These are phyloP conservation scores for Stagonosporopsis tanaceti DNA, from an alignment of 2,329 filamentous ascomycete species.

Conservation along the genomic window DNA sequence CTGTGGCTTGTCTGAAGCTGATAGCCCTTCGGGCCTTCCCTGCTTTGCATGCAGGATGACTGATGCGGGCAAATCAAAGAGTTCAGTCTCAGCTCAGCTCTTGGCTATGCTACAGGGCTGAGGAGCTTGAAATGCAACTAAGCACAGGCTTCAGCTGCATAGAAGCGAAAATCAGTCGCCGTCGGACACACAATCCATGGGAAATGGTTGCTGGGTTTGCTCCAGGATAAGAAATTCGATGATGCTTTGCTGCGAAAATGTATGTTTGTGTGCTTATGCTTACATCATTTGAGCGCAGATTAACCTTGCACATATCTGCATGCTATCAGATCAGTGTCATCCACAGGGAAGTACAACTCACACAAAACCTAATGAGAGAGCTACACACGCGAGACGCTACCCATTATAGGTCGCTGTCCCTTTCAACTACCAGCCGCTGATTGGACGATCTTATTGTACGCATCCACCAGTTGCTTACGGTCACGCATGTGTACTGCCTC, in stretches of 20 bases:
- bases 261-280: conserved; percentile 4
- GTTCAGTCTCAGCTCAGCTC: conserved; percentile 23
- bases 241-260: neutral
- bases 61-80: conserved; percentile 21
- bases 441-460: conserved; percentile 22
- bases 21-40: conserved; percentile 12
- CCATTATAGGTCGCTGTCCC: neutral
- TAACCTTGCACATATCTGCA: conserved; percentile 1
- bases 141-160: conserved; percentile 7
- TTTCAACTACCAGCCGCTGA: conserved; percentile 1
- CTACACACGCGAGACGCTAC: conserved; percentile 4
- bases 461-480: conserved; percentile 26
- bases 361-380: neutral
- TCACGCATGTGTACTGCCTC: conserved; percentile 21
- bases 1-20: conserved; percentile 19
- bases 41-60: conserved; percentile 25
- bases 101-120: conserved; percentile 25
- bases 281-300: neutral
- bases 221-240: neutral
- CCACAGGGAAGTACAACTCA: conserved; percentile 1
- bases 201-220: neutral
- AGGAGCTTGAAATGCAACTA: conserved; percentile 14
- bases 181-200: too few relatives aligned
- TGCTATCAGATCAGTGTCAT: neutral
- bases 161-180: neutral